Evolutionary conservation across 192 early-diverging fungal species (phyloP).

Genomic region (Mortierella alpina): DNA sequence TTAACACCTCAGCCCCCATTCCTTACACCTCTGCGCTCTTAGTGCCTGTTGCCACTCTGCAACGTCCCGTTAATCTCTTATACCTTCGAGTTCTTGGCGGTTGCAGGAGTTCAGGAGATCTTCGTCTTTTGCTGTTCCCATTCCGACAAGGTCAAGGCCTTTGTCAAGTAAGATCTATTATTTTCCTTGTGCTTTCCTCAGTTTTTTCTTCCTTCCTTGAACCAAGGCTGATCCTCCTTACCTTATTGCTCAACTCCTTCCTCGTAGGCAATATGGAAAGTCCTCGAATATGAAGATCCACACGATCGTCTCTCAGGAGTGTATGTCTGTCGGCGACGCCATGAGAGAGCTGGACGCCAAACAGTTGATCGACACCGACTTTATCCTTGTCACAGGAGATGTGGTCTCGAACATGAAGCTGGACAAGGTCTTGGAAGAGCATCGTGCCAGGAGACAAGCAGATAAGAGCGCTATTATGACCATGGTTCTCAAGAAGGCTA

Average conservation of each 20-base stretch:
- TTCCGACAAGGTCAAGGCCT: slow-evolving; percentile 82
- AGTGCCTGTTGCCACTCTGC: slow-evolving; percentile 93
- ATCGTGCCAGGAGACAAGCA: slow-evolving; percentile 74
- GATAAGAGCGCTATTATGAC: slow-evolving; percentile 96
- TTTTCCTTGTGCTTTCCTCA: neutral
- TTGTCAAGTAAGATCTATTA: slow-evolving; percentile 75
- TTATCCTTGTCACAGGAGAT: slow-evolving; percentile 92
- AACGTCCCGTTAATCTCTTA: slow-evolving; percentile 98
- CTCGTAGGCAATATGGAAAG: slow-evolving; percentile 78
- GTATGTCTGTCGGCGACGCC: slow-evolving; percentile 89
- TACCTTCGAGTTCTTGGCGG: slow-evolving; percentile 92
- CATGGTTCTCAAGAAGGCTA: slow-evolving; percentile 86
- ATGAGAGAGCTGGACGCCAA: slow-evolving; percentile 89
- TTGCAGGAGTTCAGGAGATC: slow-evolving; percentile 87
- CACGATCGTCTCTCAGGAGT: slow-evolving; percentile 78
- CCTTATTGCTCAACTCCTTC: neutral
- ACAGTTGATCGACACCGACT: slow-evolving; percentile 84
- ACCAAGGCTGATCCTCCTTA: neutral
- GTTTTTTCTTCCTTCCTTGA: neutral
- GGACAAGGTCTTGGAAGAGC: slow-evolving; percentile 78
- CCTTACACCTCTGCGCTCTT: neutral
- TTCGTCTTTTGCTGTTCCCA: slow-evolving; percentile 89
- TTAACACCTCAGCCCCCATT: too few species aligned
- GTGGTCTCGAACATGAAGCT: slow-evolving; percentile 92
- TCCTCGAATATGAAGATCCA: slow-evolving; percentile 75